Evolutionary conservation across 2,329 filamentous ascomycete species (phyloP).

Genomic region (Colletotrichum horii): DNA sequence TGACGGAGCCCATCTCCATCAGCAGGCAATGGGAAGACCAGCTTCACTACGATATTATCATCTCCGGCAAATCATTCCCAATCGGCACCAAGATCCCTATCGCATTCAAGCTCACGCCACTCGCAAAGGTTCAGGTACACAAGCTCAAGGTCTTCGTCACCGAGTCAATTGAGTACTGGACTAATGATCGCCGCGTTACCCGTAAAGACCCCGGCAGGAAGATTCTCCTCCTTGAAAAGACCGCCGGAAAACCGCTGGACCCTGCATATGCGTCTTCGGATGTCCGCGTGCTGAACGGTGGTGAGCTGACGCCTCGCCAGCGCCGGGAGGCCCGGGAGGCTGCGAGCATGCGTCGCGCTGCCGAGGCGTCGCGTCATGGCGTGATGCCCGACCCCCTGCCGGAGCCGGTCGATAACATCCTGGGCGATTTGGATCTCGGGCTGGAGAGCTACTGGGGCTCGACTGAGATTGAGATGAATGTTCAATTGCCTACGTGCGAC

Average conservation of each 20-base stretch:
- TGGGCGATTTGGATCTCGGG: constrained; percentile 78
- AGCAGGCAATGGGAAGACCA: constrained; percentile 95
- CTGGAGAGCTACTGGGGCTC: constrained; percentile 79
- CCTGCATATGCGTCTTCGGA: constrained; percentile 78
- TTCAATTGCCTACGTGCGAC: constrained; percentile 88
- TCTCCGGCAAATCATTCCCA: constrained; percentile 93
- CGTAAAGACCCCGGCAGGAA: constrained; percentile 84
- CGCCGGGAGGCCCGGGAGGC: constrained; percentile 52
- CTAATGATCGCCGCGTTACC: constrained; percentile 82
- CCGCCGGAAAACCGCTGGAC: constrained; percentile 77
- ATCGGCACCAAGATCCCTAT: constrained; percentile 88
- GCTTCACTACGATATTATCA: constrained; percentile 93
- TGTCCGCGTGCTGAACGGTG: constrained; percentile 78
- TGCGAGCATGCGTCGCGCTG: constrained; percentile 57
- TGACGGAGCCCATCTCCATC: constrained; percentile 92
- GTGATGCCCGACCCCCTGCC: constrained; percentile 48
- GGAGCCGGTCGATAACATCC: constrained; percentile 68
- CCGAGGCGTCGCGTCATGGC: constrained; percentile 51
- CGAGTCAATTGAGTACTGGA: constrained; percentile 91
- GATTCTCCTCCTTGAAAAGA: constrained; percentile 86
- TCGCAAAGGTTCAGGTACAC: constrained; percentile 93
- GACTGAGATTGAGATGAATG: constrained; percentile 93
- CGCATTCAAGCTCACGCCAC: constrained; percentile 89
- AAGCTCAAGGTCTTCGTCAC: constrained; percentile 91
- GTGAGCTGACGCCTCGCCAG: constrained; percentile 67